These are phyloP conservation scores for Fusarium buxicola DNA, from an alignment of 2,329 filamentous ascomycete genomes.

Conservation along the genomic window DNA sequence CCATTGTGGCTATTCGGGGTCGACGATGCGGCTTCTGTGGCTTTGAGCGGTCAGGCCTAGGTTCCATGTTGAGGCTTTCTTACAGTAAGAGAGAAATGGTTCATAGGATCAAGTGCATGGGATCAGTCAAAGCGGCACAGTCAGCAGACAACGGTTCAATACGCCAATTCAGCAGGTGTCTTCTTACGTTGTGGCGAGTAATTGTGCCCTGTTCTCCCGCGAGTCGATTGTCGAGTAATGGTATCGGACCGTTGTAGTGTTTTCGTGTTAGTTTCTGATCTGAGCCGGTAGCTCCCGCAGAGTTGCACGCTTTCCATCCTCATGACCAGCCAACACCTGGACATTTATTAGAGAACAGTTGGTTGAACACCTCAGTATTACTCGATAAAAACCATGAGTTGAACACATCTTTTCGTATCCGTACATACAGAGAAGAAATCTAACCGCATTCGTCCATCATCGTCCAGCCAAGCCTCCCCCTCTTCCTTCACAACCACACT, in stretches of 20 bases:
- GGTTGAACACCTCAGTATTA: slow-evolving; percentile 13
- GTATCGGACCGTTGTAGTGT: slow-evolving; percentile 4
- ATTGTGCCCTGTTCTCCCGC: not conserved
- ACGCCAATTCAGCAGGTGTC: not conserved
- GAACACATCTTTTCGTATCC: slow-evolving; percentile 7
- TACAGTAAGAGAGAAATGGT: not conserved
- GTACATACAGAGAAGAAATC: slow-evolving; percentile 16
- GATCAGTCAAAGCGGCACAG: not conserved
- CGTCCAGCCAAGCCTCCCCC: not conserved
- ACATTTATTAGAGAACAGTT: slow-evolving; percentile 11
- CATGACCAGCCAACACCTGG: slow-evolving; percentile 5
- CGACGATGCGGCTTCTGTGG: not conserved
- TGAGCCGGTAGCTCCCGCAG: slow-evolving; percentile 8
- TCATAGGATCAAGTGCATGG: slow-evolving; percentile 1
- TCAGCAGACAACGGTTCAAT: slow-evolving; percentile 9
- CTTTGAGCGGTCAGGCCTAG: slow-evolving; percentile 1
- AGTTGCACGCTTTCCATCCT: slow-evolving; percentile 4
- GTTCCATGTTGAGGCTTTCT: not conserved
- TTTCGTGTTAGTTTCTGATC: slow-evolving; percentile 12
- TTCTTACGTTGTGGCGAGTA: not conserved
- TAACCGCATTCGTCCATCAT: slow-evolving; percentile 8
- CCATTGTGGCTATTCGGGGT: slow-evolving; percentile 17
- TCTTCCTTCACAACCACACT: slow-evolving; percentile 8
- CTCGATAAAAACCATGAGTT: slow-evolving; percentile 31
- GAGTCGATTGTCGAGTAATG: slow-evolving; percentile 37